Conservation (phyloP, 1,139 yeast genomes). For the Candida sojae region DNA sequence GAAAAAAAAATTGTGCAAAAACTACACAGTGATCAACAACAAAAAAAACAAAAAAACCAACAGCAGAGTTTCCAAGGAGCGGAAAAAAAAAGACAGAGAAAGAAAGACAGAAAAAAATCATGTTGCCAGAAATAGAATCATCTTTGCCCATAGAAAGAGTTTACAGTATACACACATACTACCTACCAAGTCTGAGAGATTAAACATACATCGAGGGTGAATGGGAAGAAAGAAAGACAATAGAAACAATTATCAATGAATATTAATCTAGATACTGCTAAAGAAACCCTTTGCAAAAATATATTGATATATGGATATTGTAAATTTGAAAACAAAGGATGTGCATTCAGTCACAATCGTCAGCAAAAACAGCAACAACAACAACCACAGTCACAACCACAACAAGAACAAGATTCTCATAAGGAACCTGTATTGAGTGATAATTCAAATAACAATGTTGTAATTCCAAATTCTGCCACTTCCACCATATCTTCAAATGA, state of each 20-base stretch:
- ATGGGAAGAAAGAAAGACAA: background rate
- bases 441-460: constrained; percentile 1
- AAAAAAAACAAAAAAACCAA: background rate
- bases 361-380: constrained; percentile 13
- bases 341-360: constrained; percentile 73
- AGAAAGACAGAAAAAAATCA: background rate
- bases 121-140: constrained; percentile 1
- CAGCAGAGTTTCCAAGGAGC: background rate
- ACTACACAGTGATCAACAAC: background rate
- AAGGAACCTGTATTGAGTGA: background rate
- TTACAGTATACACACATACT: too few relatives aligned
- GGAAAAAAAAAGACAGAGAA: background rate
- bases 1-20: background rate
- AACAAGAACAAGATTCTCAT: background rate
- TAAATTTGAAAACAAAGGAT: constrained; percentile 86
- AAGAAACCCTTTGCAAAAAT: constrained; percentile 82
- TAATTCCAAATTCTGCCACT: background rate
- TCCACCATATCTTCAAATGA: constrained; percentile 4
- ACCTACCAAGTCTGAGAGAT: too few relatives aligned
- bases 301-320: constrained; percentile 87
- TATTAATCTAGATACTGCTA: constrained; percentile 56
- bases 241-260: constrained; percentile 28
- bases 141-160: too few relatives aligned
- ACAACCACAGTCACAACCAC: constrained; percentile 13
- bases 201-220: background rate